Evolutionary conservation across 2,329 filamentous ascomycete species (phyloP).

Genomic region (Aspergillus luchuensis): DNA sequence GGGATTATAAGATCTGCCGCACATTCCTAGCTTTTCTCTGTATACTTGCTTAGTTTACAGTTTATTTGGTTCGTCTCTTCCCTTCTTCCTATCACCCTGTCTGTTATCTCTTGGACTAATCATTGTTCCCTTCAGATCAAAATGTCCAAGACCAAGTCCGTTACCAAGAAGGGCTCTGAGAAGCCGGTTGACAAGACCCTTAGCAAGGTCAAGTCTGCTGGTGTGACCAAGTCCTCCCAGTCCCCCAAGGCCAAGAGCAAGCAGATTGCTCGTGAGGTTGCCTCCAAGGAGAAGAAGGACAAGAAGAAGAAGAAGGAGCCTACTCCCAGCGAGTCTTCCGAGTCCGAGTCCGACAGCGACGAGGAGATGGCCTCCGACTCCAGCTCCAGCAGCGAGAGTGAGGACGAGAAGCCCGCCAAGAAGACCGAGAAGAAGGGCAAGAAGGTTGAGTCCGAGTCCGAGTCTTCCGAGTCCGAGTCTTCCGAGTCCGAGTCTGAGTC

Average conservation of each 20-base stretch:
- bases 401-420: slow-evolving; percentile 42
- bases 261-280: slow-evolving; percentile 45
- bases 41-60: slow-evolving; percentile 18
- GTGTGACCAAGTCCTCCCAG: slow-evolving; percentile 48
- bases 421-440: slow-evolving; percentile 31
- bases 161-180: slow-evolving; percentile 40
- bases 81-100: background rate
- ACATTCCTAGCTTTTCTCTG: slow-evolving; percentile 29
- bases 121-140: slow-evolving; percentile 27
- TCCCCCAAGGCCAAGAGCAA: slow-evolving; percentile 50
- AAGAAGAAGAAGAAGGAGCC: slow-evolving; percentile 48
- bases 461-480: slow-evolving; percentile 34
- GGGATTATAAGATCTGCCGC: slow-evolving; percentile 42
- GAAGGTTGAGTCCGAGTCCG: slow-evolving; percentile 34
- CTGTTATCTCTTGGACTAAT: slow-evolving; percentile 20
- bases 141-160: slow-evolving; percentile 50
- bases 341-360: slow-evolving; percentile 37
- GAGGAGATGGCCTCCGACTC: slow-evolving; percentile 32
- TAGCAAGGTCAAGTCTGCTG: slow-evolving; percentile 51
- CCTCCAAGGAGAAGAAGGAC: slow-evolving; percentile 44
- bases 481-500: slow-evolving; percentile 34
- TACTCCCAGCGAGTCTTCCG: slow-evolving; percentile 40
- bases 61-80: slow-evolving; percentile 21
- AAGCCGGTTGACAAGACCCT: slow-evolving; percentile 47
- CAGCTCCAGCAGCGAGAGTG: slow-evolving; percentile 38